phyloP scores from a whole-genome alignment of 441 rosid genomes.

The Populus hybrid region DNA sequence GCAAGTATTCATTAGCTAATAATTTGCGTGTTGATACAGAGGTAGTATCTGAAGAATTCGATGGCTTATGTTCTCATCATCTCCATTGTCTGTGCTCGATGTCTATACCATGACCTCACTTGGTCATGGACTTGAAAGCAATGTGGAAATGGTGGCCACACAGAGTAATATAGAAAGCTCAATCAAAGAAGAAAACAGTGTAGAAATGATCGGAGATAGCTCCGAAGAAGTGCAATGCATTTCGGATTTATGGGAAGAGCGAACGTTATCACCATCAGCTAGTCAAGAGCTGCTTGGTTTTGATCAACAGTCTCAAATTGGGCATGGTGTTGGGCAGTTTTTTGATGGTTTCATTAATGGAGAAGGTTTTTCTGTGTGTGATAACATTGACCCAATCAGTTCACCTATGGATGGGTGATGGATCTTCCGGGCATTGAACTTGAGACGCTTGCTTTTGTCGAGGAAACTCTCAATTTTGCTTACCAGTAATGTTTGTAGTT shows the following conservation, averaged over 20 bases:
- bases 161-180: neutral
- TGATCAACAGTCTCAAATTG: neutral
- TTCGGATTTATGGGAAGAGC: slow-evolving; percentile 21
- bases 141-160: neutral
- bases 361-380: slow-evolving; percentile 12
- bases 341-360: neutral
- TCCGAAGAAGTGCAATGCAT: slow-evolving; percentile 12
- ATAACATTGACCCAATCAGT: neutral
- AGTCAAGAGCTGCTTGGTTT: slow-evolving; percentile 17
- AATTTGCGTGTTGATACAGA: too few relatives aligned
- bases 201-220: neutral
- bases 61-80: too few relatives aligned
- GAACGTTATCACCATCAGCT: slow-evolving; percentile 12
- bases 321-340: neutral
- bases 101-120: slow-evolving; percentile 6
- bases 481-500: slow-evolving; percentile 21
- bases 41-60: too few relatives aligned
- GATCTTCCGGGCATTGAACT: slow-evolving; percentile 28
- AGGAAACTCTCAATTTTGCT: slow-evolving; percentile 23
- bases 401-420: slow-evolving; percentile 7
- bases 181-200: neutral
- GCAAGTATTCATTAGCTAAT: too few relatives aligned
- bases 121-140: slow-evolving; percentile 5
- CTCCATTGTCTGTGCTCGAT: too few relatives aligned
- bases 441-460: slow-evolving; percentile 33